Conservation (phyloP, 768 basidiomycete genomes). For the Tulasnella sp. region DNA sequence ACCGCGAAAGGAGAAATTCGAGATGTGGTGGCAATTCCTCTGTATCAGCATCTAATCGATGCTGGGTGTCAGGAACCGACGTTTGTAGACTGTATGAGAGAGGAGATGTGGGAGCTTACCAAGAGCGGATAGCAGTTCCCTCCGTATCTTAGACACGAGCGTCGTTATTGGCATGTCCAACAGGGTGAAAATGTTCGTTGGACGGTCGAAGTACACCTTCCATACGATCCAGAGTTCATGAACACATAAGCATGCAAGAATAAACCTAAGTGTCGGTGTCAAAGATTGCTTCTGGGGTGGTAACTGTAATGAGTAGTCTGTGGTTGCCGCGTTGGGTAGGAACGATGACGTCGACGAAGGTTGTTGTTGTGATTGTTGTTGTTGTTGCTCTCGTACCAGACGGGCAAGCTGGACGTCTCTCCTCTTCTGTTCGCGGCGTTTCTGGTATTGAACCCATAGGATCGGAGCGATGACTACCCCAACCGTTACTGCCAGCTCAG, state of each 20-base stretch:
- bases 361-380: too few species aligned
- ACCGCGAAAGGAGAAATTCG: constrained; percentile 43
- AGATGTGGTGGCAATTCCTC: constrained; percentile 23
- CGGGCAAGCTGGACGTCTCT: too few species aligned
- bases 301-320: too few species aligned
- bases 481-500: too few species aligned
- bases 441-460: too few species aligned
- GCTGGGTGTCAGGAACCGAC: constrained; percentile 20
- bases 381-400: too few species aligned
- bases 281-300: neutral
- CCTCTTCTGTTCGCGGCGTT: too few species aligned
- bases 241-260: constrained; percentile 8
- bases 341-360: too few species aligned
- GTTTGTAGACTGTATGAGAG: constrained; percentile 29
- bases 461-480: too few species aligned
- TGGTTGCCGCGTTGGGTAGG: too few species aligned
- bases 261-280: neutral
- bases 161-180: constrained; percentile 46
- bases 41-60: too few species aligned
- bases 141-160: constrained; percentile 41
- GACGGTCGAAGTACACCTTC: constrained; percentile 35
- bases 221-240: constrained; percentile 44
- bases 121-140: constrained; percentile 32
- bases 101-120: neutral
- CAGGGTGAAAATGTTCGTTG: constrained; percentile 50